Evolutionary conservation across 2,329 filamentous ascomycete genomes (phyloP).

Genomic region (Grosmannia clavigera): DNA sequence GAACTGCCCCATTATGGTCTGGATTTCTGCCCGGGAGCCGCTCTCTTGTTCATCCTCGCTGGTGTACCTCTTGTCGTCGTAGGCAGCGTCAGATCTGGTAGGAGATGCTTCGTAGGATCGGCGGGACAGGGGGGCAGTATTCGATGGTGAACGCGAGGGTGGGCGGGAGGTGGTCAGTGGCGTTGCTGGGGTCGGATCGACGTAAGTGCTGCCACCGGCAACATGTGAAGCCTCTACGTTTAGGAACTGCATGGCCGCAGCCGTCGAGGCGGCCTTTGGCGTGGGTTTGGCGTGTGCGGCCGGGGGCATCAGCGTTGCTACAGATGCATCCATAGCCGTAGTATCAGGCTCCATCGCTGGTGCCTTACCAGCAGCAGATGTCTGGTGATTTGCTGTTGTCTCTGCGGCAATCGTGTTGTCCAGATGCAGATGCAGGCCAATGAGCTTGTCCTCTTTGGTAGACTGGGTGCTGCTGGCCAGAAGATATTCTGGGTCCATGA

Average conservation of each 20-base stretch:
- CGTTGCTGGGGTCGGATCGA: conserved; percentile 47
- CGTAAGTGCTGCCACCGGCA: conserved; percentile 36
- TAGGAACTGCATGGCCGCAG: conserved; percentile 30
- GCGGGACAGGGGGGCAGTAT: conserved; percentile 33
- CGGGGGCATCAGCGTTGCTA: conserved; percentile 34
- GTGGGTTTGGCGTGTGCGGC: conserved; percentile 12
- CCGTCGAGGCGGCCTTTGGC: conserved; percentile 20
- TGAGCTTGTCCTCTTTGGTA: not conserved
- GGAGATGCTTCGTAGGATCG: conserved; percentile 29
- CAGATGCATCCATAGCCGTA: conserved; percentile 21
- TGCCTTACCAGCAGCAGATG: not conserved
- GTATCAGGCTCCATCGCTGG: not conserved
- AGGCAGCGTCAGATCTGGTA: conserved; percentile 39
- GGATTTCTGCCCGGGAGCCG: conserved; percentile 72
- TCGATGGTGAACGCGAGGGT: conserved; percentile 46
- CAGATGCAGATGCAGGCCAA: not conserved
- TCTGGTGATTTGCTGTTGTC: no score
- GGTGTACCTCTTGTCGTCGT: conserved; percentile 43
- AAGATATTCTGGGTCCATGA: not conserved
- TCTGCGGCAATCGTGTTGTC: not conserved
- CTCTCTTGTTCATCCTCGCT: conserved; percentile 55
- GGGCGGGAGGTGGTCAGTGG: conserved; percentile 36
- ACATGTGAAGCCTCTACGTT: conserved; percentile 35
- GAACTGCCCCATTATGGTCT: conserved; percentile 97
- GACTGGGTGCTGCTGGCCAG: not conserved